Percentiles rank a stretch among this genome's conserved stretches.
These are phyloP conservation scores for Septoria petroselini DNA, from an alignment of 2,329 filamentous ascomycete species.

Conservation along the genomic window DNA sequence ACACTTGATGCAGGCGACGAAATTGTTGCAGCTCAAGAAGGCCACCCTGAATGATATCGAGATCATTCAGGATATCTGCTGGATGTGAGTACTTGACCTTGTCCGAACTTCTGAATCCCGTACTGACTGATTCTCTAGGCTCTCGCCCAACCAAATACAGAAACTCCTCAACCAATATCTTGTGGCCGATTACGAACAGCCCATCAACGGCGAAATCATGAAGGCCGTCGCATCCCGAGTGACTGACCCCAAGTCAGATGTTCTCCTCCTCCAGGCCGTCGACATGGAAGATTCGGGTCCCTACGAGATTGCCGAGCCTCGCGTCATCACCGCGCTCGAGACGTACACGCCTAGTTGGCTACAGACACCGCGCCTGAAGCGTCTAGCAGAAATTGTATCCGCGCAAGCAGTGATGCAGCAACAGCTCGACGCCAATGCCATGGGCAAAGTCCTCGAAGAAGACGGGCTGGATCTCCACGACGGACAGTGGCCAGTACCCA, in stretches of 20 bases:
- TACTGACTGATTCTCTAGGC: constrained; percentile 53
- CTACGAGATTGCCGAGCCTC: constrained; percentile 96
- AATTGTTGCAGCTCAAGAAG: constrained; percentile 97
- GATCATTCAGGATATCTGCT: constrained; percentile 99
- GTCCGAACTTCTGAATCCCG: not conserved
- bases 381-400: constrained; percentile 95
- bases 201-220: constrained; percentile 99
- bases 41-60: constrained; percentile 98
- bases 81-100: constrained; percentile 74
- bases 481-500: constrained; percentile 26
- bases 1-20: constrained; percentile 99
- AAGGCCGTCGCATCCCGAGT: constrained; percentile 96
- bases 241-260: constrained; percentile 90
- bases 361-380: constrained; percentile 91
- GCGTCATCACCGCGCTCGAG: constrained; percentile 92
- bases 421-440: constrained; percentile 36
- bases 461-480: constrained; percentile 25
- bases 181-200: constrained; percentile 97
- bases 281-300: constrained; percentile 99
- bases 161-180: constrained; percentile 98
- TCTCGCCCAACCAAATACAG: constrained; percentile 98
- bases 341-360: constrained; percentile 98
- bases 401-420: constrained; percentile 88
- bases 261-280: constrained; percentile 85
- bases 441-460: constrained; percentile 30